These are phyloP conservation scores for Leptosphaerulina australis DNA, from an alignment of 2,329 filamentous ascomycete genomes.

Conservation along the genomic window DNA sequence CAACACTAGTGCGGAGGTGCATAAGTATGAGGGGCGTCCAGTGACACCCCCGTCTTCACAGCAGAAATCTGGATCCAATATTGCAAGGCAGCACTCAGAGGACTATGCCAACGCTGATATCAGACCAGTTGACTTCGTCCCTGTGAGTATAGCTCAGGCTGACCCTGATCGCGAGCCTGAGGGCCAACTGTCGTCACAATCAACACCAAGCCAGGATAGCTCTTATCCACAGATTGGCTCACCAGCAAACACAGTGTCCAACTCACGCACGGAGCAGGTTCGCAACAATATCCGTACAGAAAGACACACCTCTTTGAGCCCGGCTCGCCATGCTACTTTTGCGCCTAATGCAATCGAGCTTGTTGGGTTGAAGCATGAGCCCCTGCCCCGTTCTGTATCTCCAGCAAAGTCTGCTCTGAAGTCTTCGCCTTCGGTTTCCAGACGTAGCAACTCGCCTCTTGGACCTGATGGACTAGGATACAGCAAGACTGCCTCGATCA, in stretches of 20 bases:
- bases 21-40: slow-evolving; percentile 15
- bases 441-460: slow-evolving; percentile 53
- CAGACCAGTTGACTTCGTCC: slow-evolving; percentile 12
- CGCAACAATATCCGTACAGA: slow-evolving; percentile 30
- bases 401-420: slow-evolving; percentile 81
- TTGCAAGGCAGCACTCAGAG: slow-evolving; percentile 45
- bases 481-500: slow-evolving; percentile 52
- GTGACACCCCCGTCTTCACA: slow-evolving; percentile 12
- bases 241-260: slow-evolving; percentile 15
- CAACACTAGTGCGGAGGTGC: slow-evolving; percentile 2
- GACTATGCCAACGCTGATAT: slow-evolving; percentile 53
- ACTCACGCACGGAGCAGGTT: slow-evolving; percentile 15
- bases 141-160: slow-evolving; percentile 27
- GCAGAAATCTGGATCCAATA: slow-evolving; percentile 3
- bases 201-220: slow-evolving; percentile 35
- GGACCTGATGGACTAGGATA: slow-evolving; percentile 58
- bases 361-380: slow-evolving; percentile 66
- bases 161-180: slow-evolving; percentile 30
- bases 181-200: slow-evolving; percentile 24
- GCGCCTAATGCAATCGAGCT: slow-evolving; percentile 61
- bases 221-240: slow-evolving; percentile 33
- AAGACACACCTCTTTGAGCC: slow-evolving; percentile 59
- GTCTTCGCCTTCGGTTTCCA: slow-evolving; percentile 61
- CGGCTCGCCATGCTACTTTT: slow-evolving; percentile 72
- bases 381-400: slow-evolving; percentile 72